phyloP scores from a whole-genome alignment of 108 stramenopile species.

The Pseudonitzschia pungens region DNA sequence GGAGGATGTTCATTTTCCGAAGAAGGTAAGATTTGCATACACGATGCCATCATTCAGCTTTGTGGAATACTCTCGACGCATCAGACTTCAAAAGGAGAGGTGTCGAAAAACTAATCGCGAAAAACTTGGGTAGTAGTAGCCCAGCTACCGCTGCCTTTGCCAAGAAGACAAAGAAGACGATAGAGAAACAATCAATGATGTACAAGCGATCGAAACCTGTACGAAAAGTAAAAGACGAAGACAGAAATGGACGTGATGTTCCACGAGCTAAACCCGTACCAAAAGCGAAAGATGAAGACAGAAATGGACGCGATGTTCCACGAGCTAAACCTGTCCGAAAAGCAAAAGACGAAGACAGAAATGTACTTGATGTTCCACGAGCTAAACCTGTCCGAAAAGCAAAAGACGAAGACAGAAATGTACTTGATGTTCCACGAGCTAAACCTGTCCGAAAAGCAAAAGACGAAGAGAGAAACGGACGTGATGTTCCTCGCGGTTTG shows the following conservation, averaged over 20 bases:
- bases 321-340: too few species aligned
- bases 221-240: not conserved
- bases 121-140: not conserved
- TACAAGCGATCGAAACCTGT: too few species aligned
- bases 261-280: too few species aligned
- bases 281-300: not conserved
- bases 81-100: not conserved
- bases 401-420: too few species aligned
- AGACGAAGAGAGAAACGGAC: not conserved
- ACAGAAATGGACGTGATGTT: too few species aligned
- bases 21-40: not conserved
- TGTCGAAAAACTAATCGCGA: not conserved
- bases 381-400: too few species aligned
- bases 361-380: too few species aligned
- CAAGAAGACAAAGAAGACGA: not conserved
- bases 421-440: too few species aligned
- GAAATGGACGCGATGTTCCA: not conserved
- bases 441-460: too few species aligned
- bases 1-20: not conserved
- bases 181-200: not conserved
- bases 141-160: not conserved
- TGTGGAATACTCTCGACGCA: not conserved
- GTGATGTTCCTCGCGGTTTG: not conserved
- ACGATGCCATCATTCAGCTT: constrained; percentile 12
- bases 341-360: not conserved